Evolutionary conservation across 495 filamentous ascomycete species (phyloP), one percentile per base, ranked within the genome.

Genomic region (Hypomontagnella submonticulosa): DNA sequence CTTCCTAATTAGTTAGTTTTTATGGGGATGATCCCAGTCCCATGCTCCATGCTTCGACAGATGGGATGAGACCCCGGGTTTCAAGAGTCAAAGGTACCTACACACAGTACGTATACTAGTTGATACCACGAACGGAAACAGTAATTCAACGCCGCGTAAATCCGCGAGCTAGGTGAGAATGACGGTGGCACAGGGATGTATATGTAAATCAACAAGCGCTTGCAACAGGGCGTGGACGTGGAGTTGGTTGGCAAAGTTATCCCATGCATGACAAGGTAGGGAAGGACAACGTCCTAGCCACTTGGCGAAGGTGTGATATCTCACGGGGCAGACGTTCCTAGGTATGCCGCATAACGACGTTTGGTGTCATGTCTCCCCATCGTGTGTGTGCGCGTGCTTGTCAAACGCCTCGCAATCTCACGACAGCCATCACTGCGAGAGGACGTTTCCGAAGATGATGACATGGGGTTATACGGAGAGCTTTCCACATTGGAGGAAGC

Each of bases 261-360:
- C 62, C 47, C 34, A 20, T 42, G 42, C 52, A 51, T 51, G 51
- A 56, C 23, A 53, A 19, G 52, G 41, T 27, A 32, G 19, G 33
- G 36, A 52, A 23, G 36, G 4, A 11, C 30, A 43, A 27, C 13
- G 13, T 38, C 13, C 42, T 60, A 16, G 20, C 27, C 32, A 63
- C 65, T 68, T 57, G 49, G 65, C 54, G 53, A 18, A 37, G 58
- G 49, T 47, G 48, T 67, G 63, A 67, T 61, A 42, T 19, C 38
- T 54, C 34, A 44, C 36, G 47, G 58, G 34, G 47, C 27, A 52
- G 15, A 33, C 44, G 44, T 49, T 3, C 23, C 23, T 27, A 27
- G 23, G 23, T 27, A 19, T 36, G 33, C 47, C 27, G 13, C 33
- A 41, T 10, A 48, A 4, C 12, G 30, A 40, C 30, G 4, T 41